These are phyloP conservation scores for Phytophthora cactorum DNA, from an alignment of 352 stramenopile genomes.

Conservation along the genomic window DNA sequence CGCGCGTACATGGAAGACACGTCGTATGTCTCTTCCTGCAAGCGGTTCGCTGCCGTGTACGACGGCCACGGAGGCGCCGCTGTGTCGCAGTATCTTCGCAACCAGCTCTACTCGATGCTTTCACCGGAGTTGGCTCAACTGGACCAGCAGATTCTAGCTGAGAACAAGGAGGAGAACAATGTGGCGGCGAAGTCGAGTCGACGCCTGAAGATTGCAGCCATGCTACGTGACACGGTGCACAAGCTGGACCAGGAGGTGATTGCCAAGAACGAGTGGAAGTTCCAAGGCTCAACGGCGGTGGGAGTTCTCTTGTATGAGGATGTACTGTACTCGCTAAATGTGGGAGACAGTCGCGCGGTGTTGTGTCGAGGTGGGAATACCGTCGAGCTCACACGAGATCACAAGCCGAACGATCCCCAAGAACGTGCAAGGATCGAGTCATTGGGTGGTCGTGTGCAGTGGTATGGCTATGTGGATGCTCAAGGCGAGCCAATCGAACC, in stretches of 20 bases:
- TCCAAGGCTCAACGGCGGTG: constrained; percentile 78
- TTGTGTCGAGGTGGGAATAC: constrained; percentile 84
- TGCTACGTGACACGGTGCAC: constrained; percentile 55
- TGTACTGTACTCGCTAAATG: constrained; percentile 87
- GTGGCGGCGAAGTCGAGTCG: constrained; percentile 35
- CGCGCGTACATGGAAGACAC: constrained; percentile 87
- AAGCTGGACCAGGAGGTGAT: constrained; percentile 70
- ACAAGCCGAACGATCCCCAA: constrained; percentile 90
- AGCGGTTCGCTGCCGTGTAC: constrained; percentile 84
- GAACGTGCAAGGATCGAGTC: constrained; percentile 81
- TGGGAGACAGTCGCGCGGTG: constrained; percentile 96
- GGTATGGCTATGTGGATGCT: constrained; percentile 89
- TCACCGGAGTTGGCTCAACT: constrained; percentile 51
- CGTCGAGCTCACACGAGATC: constrained; percentile 83
- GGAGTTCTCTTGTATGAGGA: constrained; percentile 81
- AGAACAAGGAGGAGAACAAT: constrained; percentile 37
- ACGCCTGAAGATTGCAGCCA: constrained; percentile 40
- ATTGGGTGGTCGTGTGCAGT: constrained; percentile 88
- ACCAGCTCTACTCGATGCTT: constrained; percentile 65
- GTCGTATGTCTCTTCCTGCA: constrained; percentile 79
- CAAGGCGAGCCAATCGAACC: constrained; percentile 87
- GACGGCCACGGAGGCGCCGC: constrained; percentile 81
- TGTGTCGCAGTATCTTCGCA: constrained; percentile 72
- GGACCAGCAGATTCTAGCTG: constrained; percentile 52
- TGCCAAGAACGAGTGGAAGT: constrained; percentile 76